A percentile compares a stretch with the other conserved stretches of the same genome.
Evolutionary conservation across 2,329 filamentous ascomycete species (phyloP).

Genomic region (Cytospora chrysosperma): DNA sequence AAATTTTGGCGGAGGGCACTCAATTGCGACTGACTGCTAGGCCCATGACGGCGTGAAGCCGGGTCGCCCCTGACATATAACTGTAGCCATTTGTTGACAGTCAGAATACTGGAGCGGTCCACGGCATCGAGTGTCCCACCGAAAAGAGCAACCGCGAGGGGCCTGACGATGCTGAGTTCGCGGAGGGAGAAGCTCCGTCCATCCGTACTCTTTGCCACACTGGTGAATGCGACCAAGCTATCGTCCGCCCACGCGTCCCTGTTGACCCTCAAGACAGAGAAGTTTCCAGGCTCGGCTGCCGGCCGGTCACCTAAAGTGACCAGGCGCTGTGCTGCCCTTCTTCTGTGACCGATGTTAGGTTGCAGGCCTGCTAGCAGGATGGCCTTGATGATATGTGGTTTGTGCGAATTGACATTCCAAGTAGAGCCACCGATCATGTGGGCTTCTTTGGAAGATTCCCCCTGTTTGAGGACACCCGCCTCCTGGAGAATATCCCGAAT

Average conservation of each 20-base stretch:
- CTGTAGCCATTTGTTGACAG: conserved; percentile 16
- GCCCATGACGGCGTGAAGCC: neutral
- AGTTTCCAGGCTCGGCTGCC: neutral
- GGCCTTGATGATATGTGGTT: conserved; percentile 43
- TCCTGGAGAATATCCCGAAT: conserved; percentile 39
- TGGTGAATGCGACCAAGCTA: neutral
- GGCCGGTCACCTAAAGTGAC: neutral
- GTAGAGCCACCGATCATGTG: conserved; percentile 32
- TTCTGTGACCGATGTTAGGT: conserved; percentile 41
- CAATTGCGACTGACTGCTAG: neutral
- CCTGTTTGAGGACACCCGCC: conserved; percentile 33
- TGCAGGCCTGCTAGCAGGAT: conserved; percentile 44
- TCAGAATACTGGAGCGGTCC: neutral
- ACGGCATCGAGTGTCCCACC: neutral
- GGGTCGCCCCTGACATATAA: neutral
- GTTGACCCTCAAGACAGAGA: conserved; percentile 7
- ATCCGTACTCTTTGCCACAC: neutral
- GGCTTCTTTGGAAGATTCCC: neutral
- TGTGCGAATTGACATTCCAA: conserved; percentile 46
- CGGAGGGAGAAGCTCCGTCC: conserved; percentile 1
- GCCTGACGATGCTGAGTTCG: neutral
- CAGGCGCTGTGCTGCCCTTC: neutral
- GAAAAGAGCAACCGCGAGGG: conserved; percentile 9
- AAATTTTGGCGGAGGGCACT: neutral
- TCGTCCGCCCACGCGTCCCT: too few species aligned